Conservation (phyloP, 2,329 filamentous ascomycete species). For the Trichoderma cornu-damae region DNA sequence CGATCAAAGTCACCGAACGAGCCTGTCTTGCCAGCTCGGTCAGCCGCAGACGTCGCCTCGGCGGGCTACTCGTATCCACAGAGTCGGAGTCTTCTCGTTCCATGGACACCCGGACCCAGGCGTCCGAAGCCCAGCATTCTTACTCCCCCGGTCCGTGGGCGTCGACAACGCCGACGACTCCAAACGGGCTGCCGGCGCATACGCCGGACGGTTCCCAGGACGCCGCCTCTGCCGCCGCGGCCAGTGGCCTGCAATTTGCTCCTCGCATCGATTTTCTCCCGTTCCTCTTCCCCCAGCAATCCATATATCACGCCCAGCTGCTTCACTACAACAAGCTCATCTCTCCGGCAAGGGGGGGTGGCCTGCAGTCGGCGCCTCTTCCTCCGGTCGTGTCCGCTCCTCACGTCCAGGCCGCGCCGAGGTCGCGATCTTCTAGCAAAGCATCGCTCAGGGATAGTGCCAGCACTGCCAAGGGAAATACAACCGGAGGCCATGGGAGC, state of each 20-base stretch:
- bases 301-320: slow-evolving; percentile 57
- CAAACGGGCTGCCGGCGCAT: slow-evolving; percentile 27
- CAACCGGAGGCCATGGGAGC: slow-evolving; percentile 60
- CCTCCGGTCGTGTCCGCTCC: slow-evolving; percentile 52
- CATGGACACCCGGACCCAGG: slow-evolving; percentile 38
- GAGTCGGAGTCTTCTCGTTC: slow-evolving; percentile 26
- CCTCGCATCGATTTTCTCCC: slow-evolving; percentile 51
- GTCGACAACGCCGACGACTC: slow-evolving; percentile 26
- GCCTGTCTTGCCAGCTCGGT: slow-evolving; percentile 2
- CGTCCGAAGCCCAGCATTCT: slow-evolving; percentile 37
- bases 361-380: slow-evolving; percentile 52
- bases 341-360: slow-evolving; percentile 49
- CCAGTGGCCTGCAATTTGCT: slow-evolving; percentile 33
- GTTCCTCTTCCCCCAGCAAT: slow-evolving; percentile 54
- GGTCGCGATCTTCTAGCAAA: slow-evolving; percentile 57
- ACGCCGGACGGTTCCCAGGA: slow-evolving; percentile 32
- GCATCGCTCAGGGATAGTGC: slow-evolving; percentile 50
- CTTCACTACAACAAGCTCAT: slow-evolving; percentile 62
- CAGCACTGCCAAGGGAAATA: slow-evolving; percentile 41
- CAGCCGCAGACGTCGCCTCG: slow-evolving; percentile 17
- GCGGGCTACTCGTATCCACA: slow-evolving; percentile 8
- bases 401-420: slow-evolving; percentile 51
- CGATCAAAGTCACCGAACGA: slow-evolving; percentile 14
- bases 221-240: slow-evolving; percentile 26
- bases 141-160: slow-evolving; percentile 34